These are phyloP conservation scores for Cupressus sempervirens DNA, from an alignment of 75 land plant species.

Conservation along the genomic window DNA sequence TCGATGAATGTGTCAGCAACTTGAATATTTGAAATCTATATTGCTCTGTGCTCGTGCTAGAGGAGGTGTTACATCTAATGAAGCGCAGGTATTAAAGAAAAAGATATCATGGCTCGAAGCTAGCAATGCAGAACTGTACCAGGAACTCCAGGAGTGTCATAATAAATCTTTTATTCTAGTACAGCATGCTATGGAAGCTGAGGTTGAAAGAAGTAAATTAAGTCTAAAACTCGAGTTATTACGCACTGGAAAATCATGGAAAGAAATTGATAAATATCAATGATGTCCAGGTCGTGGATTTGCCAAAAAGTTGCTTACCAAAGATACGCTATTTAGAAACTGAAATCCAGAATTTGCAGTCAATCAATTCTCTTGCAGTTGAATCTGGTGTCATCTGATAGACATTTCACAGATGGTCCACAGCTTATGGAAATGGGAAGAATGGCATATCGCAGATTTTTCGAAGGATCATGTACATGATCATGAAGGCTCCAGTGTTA, in stretches of 20 bases:
- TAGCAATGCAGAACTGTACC: slow-evolving; percentile 70
- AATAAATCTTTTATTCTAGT: slow-evolving; percentile 31
- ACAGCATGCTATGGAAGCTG: slow-evolving; percentile 49
- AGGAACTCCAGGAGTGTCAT: slow-evolving; percentile 69
- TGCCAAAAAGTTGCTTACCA: slow-evolving; percentile 28
- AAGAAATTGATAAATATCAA: slow-evolving; percentile 27
- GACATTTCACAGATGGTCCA: not conserved
- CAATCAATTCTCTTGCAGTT: slow-evolving; percentile 7
- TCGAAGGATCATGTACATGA: too few relatives aligned
- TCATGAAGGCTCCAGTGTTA: too few relatives aligned
- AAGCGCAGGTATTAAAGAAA: slow-evolving; percentile 81
- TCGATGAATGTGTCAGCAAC: too few relatives aligned
- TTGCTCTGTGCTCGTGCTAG: slow-evolving; percentile 80
- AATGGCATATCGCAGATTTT: too few relatives aligned
- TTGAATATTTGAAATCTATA: slow-evolving; percentile 82
- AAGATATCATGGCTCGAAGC: slow-evolving; percentile 94
- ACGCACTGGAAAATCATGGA: slow-evolving; percentile 30
- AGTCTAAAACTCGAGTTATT: slow-evolving; percentile 36
- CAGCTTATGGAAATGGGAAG: slow-evolving; percentile 12
- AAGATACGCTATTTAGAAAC: slow-evolving; percentile 38
- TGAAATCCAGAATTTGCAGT: slow-evolving; percentile 24
- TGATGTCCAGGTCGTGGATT: slow-evolving; percentile 22
- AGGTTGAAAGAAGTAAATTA: slow-evolving; percentile 56
- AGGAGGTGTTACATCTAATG: slow-evolving; percentile 44
- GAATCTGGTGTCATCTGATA: slow-evolving; percentile 8